Conservation (phyloP, 202 grass and related monocot species). For the Carex sylvatica region DNA sequence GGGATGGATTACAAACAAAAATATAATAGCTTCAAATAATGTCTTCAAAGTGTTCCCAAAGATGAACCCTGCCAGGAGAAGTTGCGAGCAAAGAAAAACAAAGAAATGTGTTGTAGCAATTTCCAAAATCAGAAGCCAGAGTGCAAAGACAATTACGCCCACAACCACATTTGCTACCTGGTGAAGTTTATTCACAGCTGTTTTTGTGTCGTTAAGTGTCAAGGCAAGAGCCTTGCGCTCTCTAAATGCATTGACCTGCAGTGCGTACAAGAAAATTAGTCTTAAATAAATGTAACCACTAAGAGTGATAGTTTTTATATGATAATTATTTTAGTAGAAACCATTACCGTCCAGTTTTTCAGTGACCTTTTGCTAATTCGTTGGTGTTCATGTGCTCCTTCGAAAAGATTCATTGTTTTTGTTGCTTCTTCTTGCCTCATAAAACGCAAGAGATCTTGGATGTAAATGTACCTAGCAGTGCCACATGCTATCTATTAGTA, state of each 20-base stretch:
- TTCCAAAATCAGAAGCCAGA: slow-evolving; percentile 68
- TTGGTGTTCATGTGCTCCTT: slow-evolving; percentile 55
- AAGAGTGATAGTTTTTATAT: neutral
- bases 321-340: slow-evolving; percentile 10
- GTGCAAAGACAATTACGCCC: slow-evolving; percentile 49
- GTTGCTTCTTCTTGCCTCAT: slow-evolving; percentile 66
- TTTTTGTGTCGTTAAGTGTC: slow-evolving; percentile 90
- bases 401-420: slow-evolving; percentile 67
- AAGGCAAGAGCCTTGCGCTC: slow-evolving; percentile 75
- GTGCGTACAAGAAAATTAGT: neutral
- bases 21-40: slow-evolving; percentile 77
- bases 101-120: slow-evolving; percentile 79
- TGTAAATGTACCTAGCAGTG: slow-evolving; percentile 69
- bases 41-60: slow-evolving; percentile 93
- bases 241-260: slow-evolving; percentile 72
- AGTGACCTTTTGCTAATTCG: slow-evolving; percentile 66
- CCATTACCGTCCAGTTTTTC: slow-evolving; percentile 92
- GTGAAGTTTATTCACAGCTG: slow-evolving; percentile 78
- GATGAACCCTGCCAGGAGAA: slow-evolving; percentile 66
- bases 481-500: slow-evolving; percentile 4
- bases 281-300: neutral
- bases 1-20: slow-evolving; percentile 81
- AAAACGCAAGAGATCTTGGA: slow-evolving; percentile 70
- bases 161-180: slow-evolving; percentile 65
- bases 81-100: slow-evolving; percentile 72